A percentile compares a stretch with the other conserved stretches of the same genome.
Conservation (phyloP, 306 rosid species). For the Corylus heterophylla region DNA sequence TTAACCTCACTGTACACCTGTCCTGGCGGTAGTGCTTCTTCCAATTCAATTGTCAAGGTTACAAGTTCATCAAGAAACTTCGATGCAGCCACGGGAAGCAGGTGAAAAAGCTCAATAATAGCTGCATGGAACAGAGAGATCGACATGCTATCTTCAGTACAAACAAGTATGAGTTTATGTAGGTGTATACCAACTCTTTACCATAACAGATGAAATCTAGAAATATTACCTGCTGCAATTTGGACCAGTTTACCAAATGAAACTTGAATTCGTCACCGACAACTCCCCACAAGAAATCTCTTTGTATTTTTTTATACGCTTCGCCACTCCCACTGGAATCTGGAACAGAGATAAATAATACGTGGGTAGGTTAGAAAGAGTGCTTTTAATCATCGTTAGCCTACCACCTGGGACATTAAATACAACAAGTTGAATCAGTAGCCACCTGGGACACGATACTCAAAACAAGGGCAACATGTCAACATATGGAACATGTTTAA, state of each 20-base stretch:
- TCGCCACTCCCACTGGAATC: no score
- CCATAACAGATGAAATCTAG: conserved; percentile 28
- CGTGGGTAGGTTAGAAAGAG: no score
- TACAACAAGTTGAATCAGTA: no score
- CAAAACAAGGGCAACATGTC: no score
- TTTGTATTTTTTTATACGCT: no score
- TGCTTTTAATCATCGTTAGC: no score
- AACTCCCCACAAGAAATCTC: no score
- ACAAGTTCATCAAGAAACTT: conserved; percentile 98
- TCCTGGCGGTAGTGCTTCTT: conserved; percentile 95
- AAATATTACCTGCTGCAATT: conserved; percentile 87
- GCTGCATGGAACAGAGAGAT: conserved; percentile 55
- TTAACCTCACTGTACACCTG: conserved; percentile 95
- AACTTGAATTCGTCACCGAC: no score
- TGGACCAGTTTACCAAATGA: conserved; percentile 1
- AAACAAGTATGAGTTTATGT: conserved; percentile 4
- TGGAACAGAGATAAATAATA: no score
- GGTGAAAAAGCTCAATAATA: conserved; percentile 97
- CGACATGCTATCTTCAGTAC: conserved; percentile 24
- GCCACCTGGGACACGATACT: no score
- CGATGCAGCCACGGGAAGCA: conserved; percentile 94
- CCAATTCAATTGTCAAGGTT: conserved; percentile 95
- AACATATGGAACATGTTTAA: no score
- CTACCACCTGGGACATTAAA: no score
- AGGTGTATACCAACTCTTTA: conserved; percentile 29